These are phyloP conservation scores for Rhytidiadelphus loreus DNA, from an alignment of 225 moss, liverwort and hornwort genomes.

Conservation along the genomic window DNA sequence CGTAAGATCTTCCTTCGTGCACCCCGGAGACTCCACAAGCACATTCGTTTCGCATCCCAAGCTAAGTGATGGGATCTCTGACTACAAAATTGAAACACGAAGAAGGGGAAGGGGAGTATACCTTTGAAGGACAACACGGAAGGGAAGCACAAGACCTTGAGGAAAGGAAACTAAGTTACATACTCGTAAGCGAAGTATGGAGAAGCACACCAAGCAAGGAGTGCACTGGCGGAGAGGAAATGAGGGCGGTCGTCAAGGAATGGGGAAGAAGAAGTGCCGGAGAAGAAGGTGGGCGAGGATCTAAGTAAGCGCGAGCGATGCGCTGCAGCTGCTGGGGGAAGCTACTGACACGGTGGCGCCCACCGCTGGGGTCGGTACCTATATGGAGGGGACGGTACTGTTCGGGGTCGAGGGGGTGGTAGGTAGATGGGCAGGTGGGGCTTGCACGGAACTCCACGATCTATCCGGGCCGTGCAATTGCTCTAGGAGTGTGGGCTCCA, in stretches of 20 bases:
- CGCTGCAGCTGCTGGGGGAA: slow-evolving; percentile 1
- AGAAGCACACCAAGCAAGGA: not conserved
- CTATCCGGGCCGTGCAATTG: not conserved
- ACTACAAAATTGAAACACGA: not conserved
- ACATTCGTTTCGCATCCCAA: not conserved
- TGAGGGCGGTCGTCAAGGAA: not conserved
- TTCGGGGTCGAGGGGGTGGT: not conserved
- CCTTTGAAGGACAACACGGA: not conserved
- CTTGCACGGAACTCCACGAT: not conserved
- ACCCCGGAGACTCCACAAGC: not conserved
- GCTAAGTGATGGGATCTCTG: not conserved
- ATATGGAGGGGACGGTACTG: not conserved
- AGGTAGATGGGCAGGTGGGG: not conserved
- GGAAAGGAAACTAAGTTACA: not conserved
- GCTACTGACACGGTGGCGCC: not conserved
- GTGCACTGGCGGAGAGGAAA: not conserved
- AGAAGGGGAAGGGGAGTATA: not conserved
- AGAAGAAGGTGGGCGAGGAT: not conserved
- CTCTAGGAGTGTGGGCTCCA: not conserved
- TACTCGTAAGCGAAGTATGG: too few relatives aligned
- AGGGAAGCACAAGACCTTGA: too few relatives aligned
- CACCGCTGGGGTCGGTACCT: not conserved
- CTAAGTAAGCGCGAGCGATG: slow-evolving; percentile 19
- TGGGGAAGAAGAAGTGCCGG: not conserved
- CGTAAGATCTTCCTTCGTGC: not conserved